Conservation (phyloP, 1,284 basidiomycete genomes). For the Abortiporus biennis region DNA sequence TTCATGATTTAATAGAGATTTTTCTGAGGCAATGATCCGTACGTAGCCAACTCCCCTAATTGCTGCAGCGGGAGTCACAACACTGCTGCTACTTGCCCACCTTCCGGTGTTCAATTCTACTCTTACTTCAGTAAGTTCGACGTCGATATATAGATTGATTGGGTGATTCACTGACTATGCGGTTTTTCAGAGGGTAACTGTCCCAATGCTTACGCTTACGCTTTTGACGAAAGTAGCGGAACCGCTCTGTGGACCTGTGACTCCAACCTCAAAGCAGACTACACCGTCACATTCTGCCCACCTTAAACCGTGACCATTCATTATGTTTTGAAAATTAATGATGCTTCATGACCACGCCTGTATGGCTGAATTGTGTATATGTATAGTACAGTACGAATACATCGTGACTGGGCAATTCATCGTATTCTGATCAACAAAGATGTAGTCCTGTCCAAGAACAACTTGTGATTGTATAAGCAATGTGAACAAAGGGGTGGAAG, state of each 20-base stretch:
- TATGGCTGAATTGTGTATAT: too few species aligned
- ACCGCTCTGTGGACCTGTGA: constrained; percentile 42
- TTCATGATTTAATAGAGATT: background rate
- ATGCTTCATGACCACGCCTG: too few species aligned
- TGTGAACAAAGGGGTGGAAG: too few species aligned
- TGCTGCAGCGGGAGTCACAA: constrained; percentile 40
- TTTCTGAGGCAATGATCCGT: background rate
- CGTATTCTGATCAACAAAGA: too few species aligned
- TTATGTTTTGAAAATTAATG: too few species aligned
- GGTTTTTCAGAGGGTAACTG: constrained; percentile 32
- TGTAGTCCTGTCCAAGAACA: too few species aligned
- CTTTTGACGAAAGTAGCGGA: constrained; percentile 42
- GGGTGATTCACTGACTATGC: background rate
- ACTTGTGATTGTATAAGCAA: too few species aligned
- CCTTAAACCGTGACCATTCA: too few species aligned
- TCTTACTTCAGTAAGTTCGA: constrained; percentile 37
- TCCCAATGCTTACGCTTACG: constrained; percentile 42
- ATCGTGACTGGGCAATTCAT: too few species aligned
- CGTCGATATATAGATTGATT: background rate
- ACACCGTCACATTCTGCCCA: constrained; percentile 46
- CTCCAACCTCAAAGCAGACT: constrained; percentile 30
- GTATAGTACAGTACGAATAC: too few species aligned
- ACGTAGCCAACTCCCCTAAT: constrained; percentile 28
- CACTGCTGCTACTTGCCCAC: constrained; percentile 36
- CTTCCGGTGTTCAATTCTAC: constrained; percentile 35